Percentiles rank a stretch among this genome's conserved stretches.
phyloP scores from a whole-genome alignment of 371 early-diverging fungal species.

The Basidiobolus meristosporus region DNA sequence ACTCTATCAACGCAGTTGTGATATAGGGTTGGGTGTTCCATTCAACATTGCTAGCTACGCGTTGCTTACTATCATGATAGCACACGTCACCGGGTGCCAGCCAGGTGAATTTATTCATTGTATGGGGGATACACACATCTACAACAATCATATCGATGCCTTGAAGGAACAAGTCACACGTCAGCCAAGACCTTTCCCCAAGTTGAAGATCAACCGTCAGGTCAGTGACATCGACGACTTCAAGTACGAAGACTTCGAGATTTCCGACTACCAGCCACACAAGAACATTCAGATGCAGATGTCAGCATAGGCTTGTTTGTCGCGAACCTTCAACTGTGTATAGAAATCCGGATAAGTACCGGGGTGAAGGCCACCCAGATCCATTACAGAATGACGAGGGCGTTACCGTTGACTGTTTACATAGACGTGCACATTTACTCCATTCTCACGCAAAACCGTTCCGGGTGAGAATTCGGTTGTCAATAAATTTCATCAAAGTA shows the following conservation, averaged over 20 bases:
- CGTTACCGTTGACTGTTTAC: no score
- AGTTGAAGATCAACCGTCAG: constrained; percentile 38
- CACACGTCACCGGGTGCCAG: constrained; percentile 70
- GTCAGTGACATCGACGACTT: constrained; percentile 70
- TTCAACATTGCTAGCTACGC: constrained; percentile 99
- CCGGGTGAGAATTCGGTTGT: no score
- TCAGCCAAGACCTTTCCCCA: constrained; percentile 79
- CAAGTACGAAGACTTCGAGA: constrained; percentile 59
- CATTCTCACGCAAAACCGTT: no score
- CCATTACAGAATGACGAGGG: no score
- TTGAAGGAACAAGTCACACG: constrained; percentile 70
- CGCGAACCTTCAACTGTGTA: no score
- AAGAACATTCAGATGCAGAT: constrained; percentile 90
- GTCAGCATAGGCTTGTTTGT: no score
- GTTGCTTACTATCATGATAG: constrained; percentile 84
- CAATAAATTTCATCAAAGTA: no score
- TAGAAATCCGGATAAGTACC: no score
- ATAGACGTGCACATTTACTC: no score
- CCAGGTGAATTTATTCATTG: constrained; percentile 90
- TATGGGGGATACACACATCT: constrained; percentile 97
- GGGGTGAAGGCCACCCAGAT: no score
- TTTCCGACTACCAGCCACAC: constrained; percentile 82
- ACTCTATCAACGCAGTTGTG: constrained; percentile 96
- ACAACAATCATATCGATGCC: constrained; percentile 84
- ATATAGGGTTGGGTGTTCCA: constrained; percentile 98